Percentiles rank a stretch among this genome's conserved stretches.
These are phyloP conservation scores for Exophiala calicioides DNA, from an alignment of 2,329 filamentous ascomycete genomes.

Conservation along the genomic window DNA sequence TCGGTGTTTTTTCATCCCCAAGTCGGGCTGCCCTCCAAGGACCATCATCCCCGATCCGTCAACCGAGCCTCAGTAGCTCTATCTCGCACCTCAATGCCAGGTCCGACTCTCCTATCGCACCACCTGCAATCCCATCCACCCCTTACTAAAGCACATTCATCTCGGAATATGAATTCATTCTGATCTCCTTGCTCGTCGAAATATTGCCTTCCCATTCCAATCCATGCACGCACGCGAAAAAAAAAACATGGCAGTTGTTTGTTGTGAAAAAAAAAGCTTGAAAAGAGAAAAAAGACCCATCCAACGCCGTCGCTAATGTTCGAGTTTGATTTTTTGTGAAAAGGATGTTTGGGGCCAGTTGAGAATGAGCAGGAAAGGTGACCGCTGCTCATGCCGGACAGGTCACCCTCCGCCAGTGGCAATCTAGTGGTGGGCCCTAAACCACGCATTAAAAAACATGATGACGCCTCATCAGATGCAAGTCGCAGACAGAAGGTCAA, in stretches of 20 bases:
- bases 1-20: neutral
- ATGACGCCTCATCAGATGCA: slow-evolving; percentile 9
- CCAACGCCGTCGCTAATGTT: slow-evolving; percentile 33
- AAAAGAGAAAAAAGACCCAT: slow-evolving; percentile 20
- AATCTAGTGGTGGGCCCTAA: slow-evolving; percentile 22
- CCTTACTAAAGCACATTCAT: slow-evolving; percentile 5
- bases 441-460: slow-evolving; percentile 20
- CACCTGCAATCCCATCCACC: neutral
- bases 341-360: slow-evolving; percentile 13
- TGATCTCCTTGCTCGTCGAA: slow-evolving; percentile 16
- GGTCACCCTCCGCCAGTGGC: slow-evolving; percentile 11
- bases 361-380: slow-evolving; percentile 6
- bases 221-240: slow-evolving; percentile 13
- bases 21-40: neutral
- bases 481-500: slow-evolving; percentile 31
- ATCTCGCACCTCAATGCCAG: neutral
- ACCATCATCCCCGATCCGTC: no score
- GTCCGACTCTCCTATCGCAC: neutral
- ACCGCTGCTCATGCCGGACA: slow-evolving; percentile 1
- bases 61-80: no score
- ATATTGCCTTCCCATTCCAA: slow-evolving; percentile 8
- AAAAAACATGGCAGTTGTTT: slow-evolving; percentile 7
- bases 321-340: slow-evolving; percentile 19
- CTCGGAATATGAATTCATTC: slow-evolving; percentile 16
- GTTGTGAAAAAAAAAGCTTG: slow-evolving; percentile 17